Conservation (phyloP, 148 eudicot genomes). For the Rhododendron ferrugineum region DNA sequence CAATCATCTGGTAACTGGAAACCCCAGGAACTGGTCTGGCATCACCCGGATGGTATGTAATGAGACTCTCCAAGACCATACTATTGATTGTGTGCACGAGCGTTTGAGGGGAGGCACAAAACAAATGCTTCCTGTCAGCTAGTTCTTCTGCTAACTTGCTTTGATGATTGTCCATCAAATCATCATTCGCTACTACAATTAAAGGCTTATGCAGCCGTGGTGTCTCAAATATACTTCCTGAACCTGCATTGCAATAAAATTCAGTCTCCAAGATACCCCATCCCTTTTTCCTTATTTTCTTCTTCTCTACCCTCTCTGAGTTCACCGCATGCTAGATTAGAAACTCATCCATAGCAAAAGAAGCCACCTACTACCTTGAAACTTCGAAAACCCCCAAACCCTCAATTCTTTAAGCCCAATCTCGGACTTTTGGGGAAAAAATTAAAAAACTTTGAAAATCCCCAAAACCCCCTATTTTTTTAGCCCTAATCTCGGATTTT, state of each 20-base stretch:
- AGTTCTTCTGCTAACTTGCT: conserved; percentile 82
- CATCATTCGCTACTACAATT: conserved; percentile 88
- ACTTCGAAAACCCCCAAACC: too few species aligned
- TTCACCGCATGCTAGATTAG: background rate
- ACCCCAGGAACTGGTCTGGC: too few species aligned
- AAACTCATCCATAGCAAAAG: background rate
- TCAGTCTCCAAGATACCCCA: background rate
- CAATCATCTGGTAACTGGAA: too few species aligned
- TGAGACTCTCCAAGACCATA: conserved; percentile 42
- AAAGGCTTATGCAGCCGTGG: conserved; percentile 50
- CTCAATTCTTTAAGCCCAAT: too few species aligned
- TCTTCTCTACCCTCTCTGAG: background rate
- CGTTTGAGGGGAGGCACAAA: conserved; percentile 67
- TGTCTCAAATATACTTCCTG: conserved; percentile 94
- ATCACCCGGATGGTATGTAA: too few species aligned
- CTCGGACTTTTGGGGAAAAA: too few species aligned
- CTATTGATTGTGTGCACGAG: conserved; percentile 37
- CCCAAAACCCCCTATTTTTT: too few species aligned
- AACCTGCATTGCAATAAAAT: conserved; percentile 38
- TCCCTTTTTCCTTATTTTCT: background rate
- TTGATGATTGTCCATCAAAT: conserved; percentile 95
- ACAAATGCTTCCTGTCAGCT: conserved; percentile 71
- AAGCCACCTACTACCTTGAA: too few species aligned
- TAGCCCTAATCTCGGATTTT: too few species aligned
- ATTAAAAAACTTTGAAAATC: too few species aligned